Percentiles rank a stretch among this genome's conserved stretches.
These are phyloP conservation scores for Endocarpon pusillum DNA, from an alignment of 495 filamentous ascomycete species.

Conservation along the genomic window DNA sequence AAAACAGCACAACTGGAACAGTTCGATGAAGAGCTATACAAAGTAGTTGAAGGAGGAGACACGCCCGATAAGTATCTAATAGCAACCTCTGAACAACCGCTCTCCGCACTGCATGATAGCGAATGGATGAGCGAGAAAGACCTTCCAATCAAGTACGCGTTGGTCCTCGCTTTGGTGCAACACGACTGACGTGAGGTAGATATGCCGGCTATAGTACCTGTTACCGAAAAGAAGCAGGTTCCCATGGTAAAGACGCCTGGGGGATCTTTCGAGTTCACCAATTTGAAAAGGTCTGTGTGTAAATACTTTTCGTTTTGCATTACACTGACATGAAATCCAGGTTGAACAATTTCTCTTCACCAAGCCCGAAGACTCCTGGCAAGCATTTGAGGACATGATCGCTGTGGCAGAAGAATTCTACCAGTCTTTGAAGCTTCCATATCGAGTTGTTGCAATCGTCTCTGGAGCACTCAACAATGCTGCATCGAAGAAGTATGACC, in stretches of 20 bases:
- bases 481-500: slow-evolving; percentile 84
- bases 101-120: slow-evolving; percentile 79
- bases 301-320: background rate
- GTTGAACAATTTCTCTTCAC: slow-evolving; percentile 90
- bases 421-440: slow-evolving; percentile 71
- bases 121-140: slow-evolving; percentile 82
- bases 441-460: slow-evolving; percentile 82
- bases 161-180: slow-evolving; percentile 4
- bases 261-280: slow-evolving; percentile 97
- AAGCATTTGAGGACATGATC: slow-evolving; percentile 88
- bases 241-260: slow-evolving; percentile 91
- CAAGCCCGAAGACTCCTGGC: slow-evolving; percentile 88
- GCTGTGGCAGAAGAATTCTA: slow-evolving; percentile 83
- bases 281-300: slow-evolving; percentile 64
- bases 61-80: slow-evolving; percentile 91
- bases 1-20: slow-evolving; percentile 96
- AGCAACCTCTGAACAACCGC: slow-evolving; percentile 89
- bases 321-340: slow-evolving; percentile 18
- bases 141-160: slow-evolving; percentile 56
- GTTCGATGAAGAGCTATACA: slow-evolving; percentile 96
- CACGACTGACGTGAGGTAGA: slow-evolving; percentile 13
- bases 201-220: slow-evolving; percentile 91
- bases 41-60: slow-evolving; percentile 67
- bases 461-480: slow-evolving; percentile 90
- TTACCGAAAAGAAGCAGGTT: slow-evolving; percentile 86